Evolutionary conservation across 257 asterid species (phyloP), one percentile per base, ranked within the genome.

Genomic region (Fraxinus cuspidata): DNA sequence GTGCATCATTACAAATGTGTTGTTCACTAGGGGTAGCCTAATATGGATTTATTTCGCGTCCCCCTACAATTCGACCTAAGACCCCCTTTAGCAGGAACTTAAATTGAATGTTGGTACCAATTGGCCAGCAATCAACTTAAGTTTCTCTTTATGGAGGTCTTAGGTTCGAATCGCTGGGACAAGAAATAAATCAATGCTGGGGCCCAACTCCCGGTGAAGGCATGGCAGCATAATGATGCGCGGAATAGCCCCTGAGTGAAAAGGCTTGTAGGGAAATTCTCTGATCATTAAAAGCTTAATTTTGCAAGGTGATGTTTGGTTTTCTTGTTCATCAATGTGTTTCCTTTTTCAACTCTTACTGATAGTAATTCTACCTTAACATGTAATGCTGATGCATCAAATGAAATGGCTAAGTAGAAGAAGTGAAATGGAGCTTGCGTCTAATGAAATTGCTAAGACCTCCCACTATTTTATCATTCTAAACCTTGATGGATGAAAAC

Each of bases 371-470:
- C 7, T 60, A 23, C 31, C 68, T 60, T 60, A 32, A 60, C 27
- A 2, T 60, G 32, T 25, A 60, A 9, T 10, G 68, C 0, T 60
- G 7, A 23, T 25, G 16, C 64, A 21, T 28, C 12, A 10, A 1
- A 72, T 49, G 27, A 70, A 67, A 21, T 27, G 6, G 28, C 32
- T 19, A 37, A 10, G 74, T 82, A 15, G 64, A 82, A 19, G 13
- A 70, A 12, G 58, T 23, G 74, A 76, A 42, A 31, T 70, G 37
- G 35, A 47, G 67, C 38, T 34, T 34, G 38, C 7, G 1, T 35
- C 40, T 7, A 58, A 25, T 21, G 16, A 19, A 13, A n/a, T 19
- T 21, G 13, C 42, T 37, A 37, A 8, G 42, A 37, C 42, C 42
- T 35, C 40, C 42, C 42, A 37, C 42, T 37, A 8, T 37, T 8